Base-by-base conservation (phyloP, 73 alveolate species). In the Paramecium sonneborni region DNA sequence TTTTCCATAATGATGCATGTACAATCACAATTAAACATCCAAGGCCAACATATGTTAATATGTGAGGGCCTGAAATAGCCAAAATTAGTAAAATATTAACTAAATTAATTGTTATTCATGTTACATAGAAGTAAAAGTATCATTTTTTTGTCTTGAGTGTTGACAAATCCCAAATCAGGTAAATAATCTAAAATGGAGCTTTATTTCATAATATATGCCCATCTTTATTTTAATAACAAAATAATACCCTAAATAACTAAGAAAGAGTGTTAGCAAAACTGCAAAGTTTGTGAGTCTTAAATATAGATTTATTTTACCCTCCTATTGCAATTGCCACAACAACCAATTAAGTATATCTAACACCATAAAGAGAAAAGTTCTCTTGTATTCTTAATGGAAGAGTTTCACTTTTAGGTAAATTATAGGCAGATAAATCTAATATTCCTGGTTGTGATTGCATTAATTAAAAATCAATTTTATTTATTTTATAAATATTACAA, bases 321-420 rank as follows among this genome's bases (percentile, higher is more conserved):
- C 90, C 90, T n/a, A 79, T 26, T 37, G 74, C 72, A 23, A 79
- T 39, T 39, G 74, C 74, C 15, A 44, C 24, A 18, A 39, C 18
- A 8, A 79, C 74, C 12, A 46, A 10, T 79, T 79, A 26, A 24
- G 46, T 24, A 43, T 79, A 79, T 43, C 90, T 18, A 23, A 79
- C 74, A n/a, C 90, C 90, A 79, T 43, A 79, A 7, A 26, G 32
- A 12, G 69, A 79, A 79, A 79, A 79, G 90, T 79, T 79, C 76
- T 79, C 90, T 46, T 79, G 12, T 79, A 79, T 79, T 79, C 90
- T 39, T 12, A 79, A 0, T 7, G 62, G 21, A 11, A 79, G 9
- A 18, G 76, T 12, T 8, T 79, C 76, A 23, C 62, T 24, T 37
- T 79, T 46, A 24, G 90, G 90, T 9, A 79, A 7, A 79, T 79